phyloP scores from a whole-genome alignment of 768 basidiomycete genomes.

The Tephrocybe rancida region DNA sequence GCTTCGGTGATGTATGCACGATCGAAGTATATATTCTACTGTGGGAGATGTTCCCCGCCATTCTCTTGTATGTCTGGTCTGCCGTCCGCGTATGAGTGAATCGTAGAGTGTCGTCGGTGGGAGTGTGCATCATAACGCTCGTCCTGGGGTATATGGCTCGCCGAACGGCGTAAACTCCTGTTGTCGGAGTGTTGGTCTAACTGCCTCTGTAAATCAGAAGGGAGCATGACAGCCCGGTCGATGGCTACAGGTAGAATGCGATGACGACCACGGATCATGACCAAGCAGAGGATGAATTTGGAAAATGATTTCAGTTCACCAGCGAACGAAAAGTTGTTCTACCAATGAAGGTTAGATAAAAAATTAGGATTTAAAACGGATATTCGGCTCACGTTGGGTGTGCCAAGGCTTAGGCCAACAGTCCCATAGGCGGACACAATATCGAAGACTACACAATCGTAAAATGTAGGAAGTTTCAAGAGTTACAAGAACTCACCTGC shows the following conservation, averaged over 20 bases:
- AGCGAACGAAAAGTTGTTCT: constrained; percentile 83
- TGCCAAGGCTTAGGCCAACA: constrained; percentile 87
- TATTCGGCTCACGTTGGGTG: constrained; percentile 62
- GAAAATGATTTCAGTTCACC: constrained; percentile 81
- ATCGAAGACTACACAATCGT: constrained; percentile 68
- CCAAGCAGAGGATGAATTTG: constrained; percentile 82
- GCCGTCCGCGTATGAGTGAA: not conserved
- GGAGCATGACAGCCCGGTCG: constrained; percentile 84
- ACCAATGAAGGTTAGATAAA: not conserved
- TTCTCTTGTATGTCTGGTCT: not conserved
- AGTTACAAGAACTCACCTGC: constrained; percentile 51
- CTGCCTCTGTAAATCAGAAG: constrained; percentile 54
- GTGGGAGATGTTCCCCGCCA: not conserved
- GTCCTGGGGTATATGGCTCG: not conserved
- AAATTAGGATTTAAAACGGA: constrained; percentile 5
- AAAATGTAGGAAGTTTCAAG: not conserved
- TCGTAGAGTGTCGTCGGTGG: constrained; percentile 7
- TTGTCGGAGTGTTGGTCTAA: constrained; percentile 19
- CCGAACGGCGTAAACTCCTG: constrained; percentile 3
- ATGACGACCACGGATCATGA: constrained; percentile 95
- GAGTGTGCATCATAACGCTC: not conserved
- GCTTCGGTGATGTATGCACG: too few relatives aligned
- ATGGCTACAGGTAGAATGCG: constrained; percentile 88
- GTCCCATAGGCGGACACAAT: constrained; percentile 87
- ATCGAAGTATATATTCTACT: not conserved